A percentile compares a stretch with the other conserved stretches of the same genome.
Conservation (phyloP, 2,329 filamentous ascomycete genomes). For the Trichoderma endophyticum region DNA sequence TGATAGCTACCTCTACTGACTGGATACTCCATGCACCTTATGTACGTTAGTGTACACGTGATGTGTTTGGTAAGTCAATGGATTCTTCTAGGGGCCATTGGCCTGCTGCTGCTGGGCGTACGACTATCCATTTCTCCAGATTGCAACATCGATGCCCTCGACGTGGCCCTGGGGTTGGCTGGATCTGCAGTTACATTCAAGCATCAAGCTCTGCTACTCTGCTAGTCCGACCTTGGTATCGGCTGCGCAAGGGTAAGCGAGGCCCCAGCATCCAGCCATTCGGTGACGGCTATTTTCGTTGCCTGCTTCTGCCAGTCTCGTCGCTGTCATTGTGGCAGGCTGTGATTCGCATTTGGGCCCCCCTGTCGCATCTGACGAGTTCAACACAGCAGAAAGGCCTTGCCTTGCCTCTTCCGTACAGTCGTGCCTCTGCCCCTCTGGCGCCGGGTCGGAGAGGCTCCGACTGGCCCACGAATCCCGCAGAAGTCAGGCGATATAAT, state of each 20-base stretch:
- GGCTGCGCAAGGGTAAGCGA: slow-evolving; percentile 9
- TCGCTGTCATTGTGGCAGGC: slow-evolving; percentile 6
- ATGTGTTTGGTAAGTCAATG: background rate
- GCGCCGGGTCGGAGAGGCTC: slow-evolving; percentile 2
- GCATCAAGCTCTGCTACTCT: background rate
- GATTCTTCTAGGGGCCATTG: background rate
- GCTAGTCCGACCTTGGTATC: background rate
- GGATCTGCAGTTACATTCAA: slow-evolving; percentile 10
- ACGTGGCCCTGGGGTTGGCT: background rate
- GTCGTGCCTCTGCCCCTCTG: background rate
- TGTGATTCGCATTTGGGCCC: slow-evolving; percentile 6
- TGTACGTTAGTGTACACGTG: background rate
- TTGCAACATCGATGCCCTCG: slow-evolving; percentile 5
- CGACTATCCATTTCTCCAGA: background rate
- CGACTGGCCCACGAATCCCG: background rate
- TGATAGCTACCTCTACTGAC: too few species aligned
- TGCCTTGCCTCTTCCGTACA: background rate
- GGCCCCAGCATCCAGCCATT: background rate
- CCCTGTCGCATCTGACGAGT: slow-evolving; percentile 1
- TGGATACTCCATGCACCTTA: too few species aligned
- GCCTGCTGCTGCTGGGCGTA: background rate
- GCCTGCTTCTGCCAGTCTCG: background rate
- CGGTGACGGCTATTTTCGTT: background rate
- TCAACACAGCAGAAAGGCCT: background rate
- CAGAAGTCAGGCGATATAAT: background rate